Evolutionary conservation across 2,329 filamentous ascomycete genomes (phyloP).

Genomic region (Fusarium albidum): DNA sequence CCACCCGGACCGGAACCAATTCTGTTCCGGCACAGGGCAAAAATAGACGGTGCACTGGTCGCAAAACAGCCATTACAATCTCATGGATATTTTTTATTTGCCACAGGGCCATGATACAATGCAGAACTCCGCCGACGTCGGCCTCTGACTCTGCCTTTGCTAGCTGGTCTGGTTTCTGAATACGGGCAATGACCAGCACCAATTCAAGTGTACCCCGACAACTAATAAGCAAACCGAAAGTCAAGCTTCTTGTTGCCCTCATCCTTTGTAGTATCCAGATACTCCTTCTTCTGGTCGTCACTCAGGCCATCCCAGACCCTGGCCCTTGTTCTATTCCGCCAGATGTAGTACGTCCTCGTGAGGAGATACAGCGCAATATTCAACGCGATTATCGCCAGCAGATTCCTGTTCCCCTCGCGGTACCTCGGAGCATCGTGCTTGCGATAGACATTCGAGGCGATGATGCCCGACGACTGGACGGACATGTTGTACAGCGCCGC

Average conservation of each 20-base stretch:
- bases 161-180: too few relatives aligned
- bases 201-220: too few relatives aligned
- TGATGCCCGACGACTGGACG: slow-evolving; percentile 44
- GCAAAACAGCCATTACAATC: background rate
- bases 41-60: background rate
- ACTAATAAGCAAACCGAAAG: background rate
- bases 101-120: too few relatives aligned
- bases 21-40: background rate
- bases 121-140: too few relatives aligned
- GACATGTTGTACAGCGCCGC: slow-evolving; percentile 63
- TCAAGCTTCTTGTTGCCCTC: background rate
- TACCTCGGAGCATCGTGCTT: slow-evolving; percentile 41
- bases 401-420: slow-evolving; percentile 55
- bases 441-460: slow-evolving; percentile 51
- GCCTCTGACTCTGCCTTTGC: too few relatives aligned
- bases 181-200: too few relatives aligned
- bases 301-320: slow-evolving; percentile 6
- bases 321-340: background rate
- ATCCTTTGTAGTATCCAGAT: background rate
- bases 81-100: too few relatives aligned
- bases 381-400: slow-evolving; percentile 55
- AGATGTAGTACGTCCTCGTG: slow-evolving; percentile 59
- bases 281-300: background rate
- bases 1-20: background rate
- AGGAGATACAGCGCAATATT: slow-evolving; percentile 58